Base-by-base conservation (phyloP, 805 yeast genomes). In the Saturnispora sanitii region DNA sequence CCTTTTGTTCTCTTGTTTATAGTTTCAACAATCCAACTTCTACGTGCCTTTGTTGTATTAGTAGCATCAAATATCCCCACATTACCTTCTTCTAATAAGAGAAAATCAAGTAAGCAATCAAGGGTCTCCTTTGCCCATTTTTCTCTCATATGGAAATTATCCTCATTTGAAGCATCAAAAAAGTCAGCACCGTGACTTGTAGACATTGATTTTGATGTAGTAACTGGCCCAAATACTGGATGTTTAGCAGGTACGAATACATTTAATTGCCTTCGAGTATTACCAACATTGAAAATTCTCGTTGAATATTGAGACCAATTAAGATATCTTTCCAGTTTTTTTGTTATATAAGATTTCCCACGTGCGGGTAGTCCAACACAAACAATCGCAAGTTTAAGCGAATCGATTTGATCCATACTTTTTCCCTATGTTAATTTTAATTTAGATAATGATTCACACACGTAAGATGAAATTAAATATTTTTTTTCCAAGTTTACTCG, bases 331-430 rank as follows among this genome's bases (percentile, higher is more conserved):
- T 77, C 70, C 28, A 78, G 58, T 51, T 79, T 79, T 45, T 74
- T 75, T 25, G 87, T 77, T 39, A 81, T 72, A 45, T 83, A 78
- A 2, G 84, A 77, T 55, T 82, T 82, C 6, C 90, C 90, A 38
- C 82, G 63, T 1, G 90, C 90, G 1, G 90, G 90, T 26, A 82
- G 62, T 0, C 90, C 90, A 9, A 82, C 83, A 61, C 82, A 68
- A 9, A 82, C 77, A 41, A 82, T 71, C 17, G 81, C 79, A 55
- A 79, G 68, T 56, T 77, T 79, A 37, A 61, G 40, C 6, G 50
- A 45, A 43, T 54, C 58, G 39, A 44, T 51, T 15, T 39, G 42
- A 12, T 39, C 42, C 42, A 39, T 39, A 17, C 6, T 34, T 5
- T 26, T 8, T 12, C 11, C 27, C 11, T 25, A 12, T 25, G 11